Percentiles rank a stretch among this genome's conserved stretches.
These are phyloP conservation scores for Theobroma cacao DNA, from an alignment of 345 rosid genomes.

Conservation along the genomic window DNA sequence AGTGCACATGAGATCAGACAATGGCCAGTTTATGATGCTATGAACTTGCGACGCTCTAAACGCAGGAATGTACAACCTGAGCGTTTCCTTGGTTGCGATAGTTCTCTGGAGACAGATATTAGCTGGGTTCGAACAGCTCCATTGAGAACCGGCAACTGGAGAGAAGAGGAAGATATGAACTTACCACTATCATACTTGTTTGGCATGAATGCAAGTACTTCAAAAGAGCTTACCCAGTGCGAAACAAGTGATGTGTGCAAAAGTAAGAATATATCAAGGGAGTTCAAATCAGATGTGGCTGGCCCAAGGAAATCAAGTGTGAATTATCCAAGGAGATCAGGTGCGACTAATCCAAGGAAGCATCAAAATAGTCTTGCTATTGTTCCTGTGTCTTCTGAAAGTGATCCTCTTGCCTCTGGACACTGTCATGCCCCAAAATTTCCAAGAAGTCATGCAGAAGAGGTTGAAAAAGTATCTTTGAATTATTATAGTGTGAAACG, in stretches of 20 bases:
- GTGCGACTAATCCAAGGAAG: slow-evolving; percentile 8
- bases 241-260: slow-evolving; percentile 25
- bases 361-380: slow-evolving; percentile 36
- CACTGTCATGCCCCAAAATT: slow-evolving; percentile 31
- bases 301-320: slow-evolving; percentile 12
- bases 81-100: slow-evolving; percentile 47
- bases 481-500: slow-evolving; percentile 30
- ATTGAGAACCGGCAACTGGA: slow-evolving; percentile 39
- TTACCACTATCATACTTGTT: slow-evolving; percentile 53
- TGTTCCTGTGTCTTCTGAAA: slow-evolving; percentile 49
- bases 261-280: slow-evolving; percentile 20
- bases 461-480: slow-evolving; percentile 19
- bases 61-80: slow-evolving; percentile 68
- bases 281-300: slow-evolving; percentile 15
- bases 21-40: slow-evolving; percentile 33
- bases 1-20: slow-evolving; percentile 16
- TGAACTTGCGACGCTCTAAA: slow-evolving; percentile 68
- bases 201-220: slow-evolving; percentile 13
- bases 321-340: neutral
- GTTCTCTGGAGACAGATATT: slow-evolving; percentile 30
- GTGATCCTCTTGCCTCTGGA: slow-evolving; percentile 31
- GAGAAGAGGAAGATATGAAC: slow-evolving; percentile 44
- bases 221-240: slow-evolving; percentile 16
- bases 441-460: slow-evolving; percentile 26
- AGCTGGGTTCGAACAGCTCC: slow-evolving; percentile 49